Evolutionary conservation across 2,329 filamentous ascomycete genomes (phyloP).

Genomic region (Camptophora hylomeconis): DNA sequence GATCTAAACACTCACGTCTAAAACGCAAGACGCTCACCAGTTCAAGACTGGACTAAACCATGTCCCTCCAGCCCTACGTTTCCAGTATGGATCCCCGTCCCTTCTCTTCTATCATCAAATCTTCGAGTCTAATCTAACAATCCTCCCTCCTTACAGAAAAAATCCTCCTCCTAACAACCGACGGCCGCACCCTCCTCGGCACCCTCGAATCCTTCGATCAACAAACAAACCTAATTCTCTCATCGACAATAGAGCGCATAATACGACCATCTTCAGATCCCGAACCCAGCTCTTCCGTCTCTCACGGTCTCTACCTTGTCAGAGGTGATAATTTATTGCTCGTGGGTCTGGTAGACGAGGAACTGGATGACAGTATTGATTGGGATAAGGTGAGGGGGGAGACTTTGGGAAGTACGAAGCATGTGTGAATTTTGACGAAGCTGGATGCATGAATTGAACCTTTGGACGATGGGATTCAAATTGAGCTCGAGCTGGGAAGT

Average conservation of each 20-base stretch:
- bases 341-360: slow-evolving; percentile 79
- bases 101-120: not conserved
- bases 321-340: slow-evolving; percentile 89
- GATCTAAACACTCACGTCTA: not conserved
- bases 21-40: not conserved
- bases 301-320: slow-evolving; percentile 80
- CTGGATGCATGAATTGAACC: no score
- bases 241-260: slow-evolving; percentile 73
- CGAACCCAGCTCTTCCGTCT: slow-evolving; percentile 66
- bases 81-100: slow-evolving; percentile 33
- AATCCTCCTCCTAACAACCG: slow-evolving; percentile 84
- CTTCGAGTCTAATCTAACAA: slow-evolving; percentile 7
- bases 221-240: slow-evolving; percentile 81
- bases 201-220: slow-evolving; percentile 78
- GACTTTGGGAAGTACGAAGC: slow-evolving; percentile 17
- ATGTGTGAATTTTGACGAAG: no score
- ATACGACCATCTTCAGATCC: slow-evolving; percentile 75
- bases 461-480: no score
- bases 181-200: slow-evolving; percentile 76
- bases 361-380: slow-evolving; percentile 78
- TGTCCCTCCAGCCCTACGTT: slow-evolving; percentile 42
- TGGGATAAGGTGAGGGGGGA: slow-evolving; percentile 61
- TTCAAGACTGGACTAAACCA: slow-evolving; percentile 18
- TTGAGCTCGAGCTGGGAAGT: no score
- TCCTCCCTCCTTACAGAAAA: slow-evolving; percentile 52